Base-by-base conservation (phyloP, 352 stramenopile genomes). In the Phytophthora europaea region DNA sequence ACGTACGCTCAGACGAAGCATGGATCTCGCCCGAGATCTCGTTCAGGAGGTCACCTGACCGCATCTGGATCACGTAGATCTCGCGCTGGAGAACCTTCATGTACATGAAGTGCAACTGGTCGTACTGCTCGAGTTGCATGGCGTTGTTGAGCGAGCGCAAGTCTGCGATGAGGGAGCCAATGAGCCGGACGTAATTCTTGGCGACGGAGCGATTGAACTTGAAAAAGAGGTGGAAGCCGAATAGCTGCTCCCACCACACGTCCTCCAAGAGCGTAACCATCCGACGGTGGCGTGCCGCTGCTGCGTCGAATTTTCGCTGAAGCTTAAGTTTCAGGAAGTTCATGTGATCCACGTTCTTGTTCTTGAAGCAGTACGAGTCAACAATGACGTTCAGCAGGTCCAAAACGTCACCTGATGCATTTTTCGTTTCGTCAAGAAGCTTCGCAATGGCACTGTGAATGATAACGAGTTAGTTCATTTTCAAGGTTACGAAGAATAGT, bases 351-450 rank as follows among this genome's bases (percentile, higher is more conserved):
- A 93, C 75, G 60, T 94, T 93, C 75, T 94, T 95, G 80, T 92
- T 93, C 75, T 93, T 92, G 77, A 95, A 95, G 65, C 88, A 95
- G 78, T 95, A 95, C 45, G 87, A 91, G 66, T 95, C 88, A 5
- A 95, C 78, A 61, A 95, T 92, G 65, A 95, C 78, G 61, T 95
- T 94, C 10, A 94, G 80, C 31, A 95, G 66, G 40, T 94, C 88
- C 7, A 92, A 45, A 22, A 95, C 83, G 54, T 92, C 87, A 0
- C 81, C 82, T 5, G 81, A 82, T 0, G 79, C 79, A 7, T 86
- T 70, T 15, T 53, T 65, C 1, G 84, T 90, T 57, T 95, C 85
- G 4, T 77, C 61, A 10, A 83, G 82, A 13, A 95, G 70, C 9
- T 78, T 78, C 0, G 60, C 74, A 57, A 91, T 94, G 3, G 83